These are phyloP conservation scores for Monosporascus sp. DNA, from an alignment of 2,329 filamentous ascomycete species.

Conservation along the genomic window DNA sequence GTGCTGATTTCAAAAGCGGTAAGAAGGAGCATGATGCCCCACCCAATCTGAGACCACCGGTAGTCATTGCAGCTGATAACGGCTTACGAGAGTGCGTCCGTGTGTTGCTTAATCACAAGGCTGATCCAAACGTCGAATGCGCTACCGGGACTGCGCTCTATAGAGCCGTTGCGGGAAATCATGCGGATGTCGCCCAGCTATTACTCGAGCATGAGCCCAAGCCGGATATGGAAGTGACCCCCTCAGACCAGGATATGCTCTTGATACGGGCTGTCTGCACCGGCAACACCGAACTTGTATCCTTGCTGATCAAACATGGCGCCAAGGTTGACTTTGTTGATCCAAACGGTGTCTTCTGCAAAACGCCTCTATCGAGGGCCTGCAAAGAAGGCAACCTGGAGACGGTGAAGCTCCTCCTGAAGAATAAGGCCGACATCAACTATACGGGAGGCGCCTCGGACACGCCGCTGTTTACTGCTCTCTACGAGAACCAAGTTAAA, in stretches of 20 bases:
- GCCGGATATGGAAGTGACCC: background rate
- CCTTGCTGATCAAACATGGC: slow-evolving; percentile 3
- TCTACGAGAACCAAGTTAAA: background rate
- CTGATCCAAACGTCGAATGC: background rate
- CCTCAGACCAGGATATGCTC: background rate
- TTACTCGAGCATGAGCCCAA: slow-evolving; percentile 3
- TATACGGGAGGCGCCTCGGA: background rate
- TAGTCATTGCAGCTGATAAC: background rate
- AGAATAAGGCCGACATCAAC: slow-evolving; percentile 3
- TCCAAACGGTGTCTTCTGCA: background rate
- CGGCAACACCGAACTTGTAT: slow-evolving; percentile 4
- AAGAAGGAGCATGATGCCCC: background rate
- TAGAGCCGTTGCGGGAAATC: background rate
- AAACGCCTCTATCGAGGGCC: slow-evolving; percentile 2
- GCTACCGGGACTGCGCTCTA: slow-evolving; percentile 1
- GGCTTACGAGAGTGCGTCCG: slow-evolving; percentile 3
- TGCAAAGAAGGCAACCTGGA: background rate
- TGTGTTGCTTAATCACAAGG: slow-evolving; percentile 1
- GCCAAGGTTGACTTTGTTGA: slow-evolving; percentile 1
- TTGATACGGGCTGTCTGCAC: slow-evolving; percentile 2
- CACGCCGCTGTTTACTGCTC: background rate
- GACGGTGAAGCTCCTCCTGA: slow-evolving; percentile 2
- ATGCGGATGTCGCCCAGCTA: background rate
- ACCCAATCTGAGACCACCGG: background rate
- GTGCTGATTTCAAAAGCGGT: background rate